Percentiles rank a stretch among this genome's conserved stretches.
Evolutionary conservation across 495 filamentous ascomycete species (phyloP).

Genomic region (Penicillium riverlandense): DNA sequence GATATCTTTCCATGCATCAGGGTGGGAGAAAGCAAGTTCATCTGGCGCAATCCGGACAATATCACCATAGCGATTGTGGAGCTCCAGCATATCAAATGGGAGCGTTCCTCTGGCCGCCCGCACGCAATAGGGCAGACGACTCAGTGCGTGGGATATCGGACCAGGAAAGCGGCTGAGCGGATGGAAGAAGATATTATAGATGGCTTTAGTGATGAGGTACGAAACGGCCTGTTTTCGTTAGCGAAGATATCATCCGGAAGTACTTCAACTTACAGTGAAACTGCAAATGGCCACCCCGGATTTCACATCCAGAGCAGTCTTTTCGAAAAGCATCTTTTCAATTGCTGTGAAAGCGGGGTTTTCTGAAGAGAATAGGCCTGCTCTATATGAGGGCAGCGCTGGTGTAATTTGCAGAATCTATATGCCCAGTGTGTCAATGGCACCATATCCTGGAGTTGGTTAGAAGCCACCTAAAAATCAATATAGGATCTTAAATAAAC

Average conservation of each 20-base stretch:
- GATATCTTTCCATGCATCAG: conserved; percentile 51
- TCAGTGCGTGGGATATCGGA: conserved; percentile 10
- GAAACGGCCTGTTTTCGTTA: neutral
- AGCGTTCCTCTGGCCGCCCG: conserved; percentile 2
- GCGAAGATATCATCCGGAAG: too few species aligned
- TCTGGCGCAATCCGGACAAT: conserved; percentile 48
- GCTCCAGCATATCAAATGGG: conserved; percentile 31
- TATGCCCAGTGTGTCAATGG: too few species aligned
- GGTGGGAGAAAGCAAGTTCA: conserved; percentile 41
- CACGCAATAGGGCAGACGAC: too few species aligned
- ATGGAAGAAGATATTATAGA: conserved; percentile 42
- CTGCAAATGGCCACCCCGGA: neutral
- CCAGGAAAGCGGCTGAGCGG: conserved; percentile 39
- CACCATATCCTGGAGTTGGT: too few species aligned
- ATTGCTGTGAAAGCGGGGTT: too few species aligned
- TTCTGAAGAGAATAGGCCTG: too few species aligned
- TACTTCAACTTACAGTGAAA: neutral
- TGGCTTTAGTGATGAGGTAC: neutral
- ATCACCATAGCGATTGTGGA: conserved; percentile 44
- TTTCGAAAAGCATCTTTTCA: too few species aligned
- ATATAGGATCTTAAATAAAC: too few species aligned
- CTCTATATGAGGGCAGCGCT: too few species aligned
- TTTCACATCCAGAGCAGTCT: too few species aligned
- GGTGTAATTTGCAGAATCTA: too few species aligned
- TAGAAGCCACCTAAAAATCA: too few species aligned